phyloP scores from a whole-genome alignment of 257 asterid species.

The Penstemon barbatus region DNA sequence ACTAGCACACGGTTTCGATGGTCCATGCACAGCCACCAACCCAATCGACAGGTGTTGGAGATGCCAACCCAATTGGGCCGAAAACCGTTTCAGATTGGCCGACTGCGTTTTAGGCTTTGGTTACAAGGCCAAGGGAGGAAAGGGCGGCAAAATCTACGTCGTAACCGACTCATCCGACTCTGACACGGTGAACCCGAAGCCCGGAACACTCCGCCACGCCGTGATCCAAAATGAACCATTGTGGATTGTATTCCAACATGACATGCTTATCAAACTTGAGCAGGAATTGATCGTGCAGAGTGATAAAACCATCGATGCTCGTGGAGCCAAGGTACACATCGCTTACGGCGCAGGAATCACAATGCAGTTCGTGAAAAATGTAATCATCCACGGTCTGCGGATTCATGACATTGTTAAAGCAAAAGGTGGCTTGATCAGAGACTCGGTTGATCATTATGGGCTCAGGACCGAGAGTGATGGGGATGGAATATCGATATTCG shows the following conservation, averaged over 20 bases:
- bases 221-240: slow-evolving; percentile 51
- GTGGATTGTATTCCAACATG: slow-evolving; percentile 51
- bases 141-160: slow-evolving; percentile 40
- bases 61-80: slow-evolving; percentile 58
- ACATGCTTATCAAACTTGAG: slow-evolving; percentile 41
- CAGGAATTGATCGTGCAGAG: slow-evolving; percentile 44
- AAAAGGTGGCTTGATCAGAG: slow-evolving; percentile 41
- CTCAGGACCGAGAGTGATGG: slow-evolving; percentile 36
- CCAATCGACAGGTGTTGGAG: slow-evolving; percentile 80
- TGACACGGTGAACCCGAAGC: slow-evolving; percentile 36
- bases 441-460: slow-evolving; percentile 37
- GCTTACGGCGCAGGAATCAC: slow-evolving; percentile 44
- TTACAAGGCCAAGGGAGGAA: slow-evolving; percentile 52
- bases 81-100: slow-evolving; percentile 52
- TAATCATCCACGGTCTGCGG: slow-evolving; percentile 41
- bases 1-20: slow-evolving; percentile 18
- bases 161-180: slow-evolving; percentile 51
- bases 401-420: slow-evolving; percentile 29
- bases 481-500: slow-evolving; percentile 42
- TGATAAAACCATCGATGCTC: slow-evolving; percentile 50
- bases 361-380: slow-evolving; percentile 37
- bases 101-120: slow-evolving; percentile 67
- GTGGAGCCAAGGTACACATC: slow-evolving; percentile 39
- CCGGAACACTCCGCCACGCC: slow-evolving; percentile 61
- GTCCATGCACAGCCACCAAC: slow-evolving; percentile 54